Evolutionary conservation across 225 moss, liverwort and hornwort species (phyloP).

Genomic region (Pleurozium schreberi): DNA sequence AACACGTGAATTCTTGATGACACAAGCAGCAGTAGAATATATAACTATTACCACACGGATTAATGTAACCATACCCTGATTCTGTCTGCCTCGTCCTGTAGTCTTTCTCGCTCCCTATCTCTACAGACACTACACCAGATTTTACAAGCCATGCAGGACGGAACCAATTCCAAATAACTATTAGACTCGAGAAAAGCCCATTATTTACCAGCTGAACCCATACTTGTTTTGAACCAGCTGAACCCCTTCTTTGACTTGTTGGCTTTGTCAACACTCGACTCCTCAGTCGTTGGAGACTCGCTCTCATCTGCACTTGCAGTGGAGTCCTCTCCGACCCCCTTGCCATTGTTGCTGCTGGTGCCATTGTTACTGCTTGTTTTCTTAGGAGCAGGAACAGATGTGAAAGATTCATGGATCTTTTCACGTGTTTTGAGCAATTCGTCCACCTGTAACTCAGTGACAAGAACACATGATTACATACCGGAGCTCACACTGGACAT

Average conservation of each 20-base stretch:
- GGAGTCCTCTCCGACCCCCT: constrained; percentile 49
- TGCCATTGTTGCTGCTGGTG: constrained; percentile 50
- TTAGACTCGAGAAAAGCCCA: background rate
- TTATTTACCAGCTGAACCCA: constrained; percentile 26
- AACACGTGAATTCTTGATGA: background rate
- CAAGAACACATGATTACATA: background rate
- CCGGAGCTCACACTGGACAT: background rate
- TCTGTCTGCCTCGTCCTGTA: background rate
- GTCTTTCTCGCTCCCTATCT: background rate
- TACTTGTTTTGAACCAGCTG: constrained; percentile 51
- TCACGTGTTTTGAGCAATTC: constrained; percentile 81
- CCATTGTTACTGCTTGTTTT: constrained; percentile 33
- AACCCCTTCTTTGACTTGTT: constrained; percentile 84
- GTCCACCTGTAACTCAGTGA: constrained; percentile 51
- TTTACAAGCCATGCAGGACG: background rate
- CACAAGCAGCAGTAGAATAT: background rate
- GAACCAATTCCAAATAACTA: background rate
- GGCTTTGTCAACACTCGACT: constrained; percentile 47
- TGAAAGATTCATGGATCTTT: constrained; percentile 77
- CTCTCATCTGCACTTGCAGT: constrained; percentile 43
- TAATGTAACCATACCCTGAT: background rate
- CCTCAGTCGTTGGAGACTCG: constrained; percentile 34
- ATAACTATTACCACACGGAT: background rate
- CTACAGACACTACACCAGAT: constrained; percentile 3
- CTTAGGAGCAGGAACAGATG: constrained; percentile 43